Percentiles rank a stretch among this genome's conserved stretches.
These are phyloP conservation scores for Colletotrichum noveboracense DNA, from an alignment of 2,329 filamentous ascomycete species.

Conservation along the genomic window DNA sequence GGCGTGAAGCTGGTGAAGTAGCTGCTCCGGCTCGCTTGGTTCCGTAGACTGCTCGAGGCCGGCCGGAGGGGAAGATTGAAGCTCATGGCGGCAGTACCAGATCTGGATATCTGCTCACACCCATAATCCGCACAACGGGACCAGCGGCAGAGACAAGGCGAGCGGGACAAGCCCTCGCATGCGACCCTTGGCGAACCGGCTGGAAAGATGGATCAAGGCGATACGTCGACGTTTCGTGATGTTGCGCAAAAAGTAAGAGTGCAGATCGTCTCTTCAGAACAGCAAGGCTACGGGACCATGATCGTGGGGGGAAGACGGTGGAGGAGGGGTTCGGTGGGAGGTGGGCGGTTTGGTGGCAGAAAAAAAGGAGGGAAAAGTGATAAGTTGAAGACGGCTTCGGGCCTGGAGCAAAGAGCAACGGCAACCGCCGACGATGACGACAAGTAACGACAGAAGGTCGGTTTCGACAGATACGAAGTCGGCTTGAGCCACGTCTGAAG, in stretches of 20 bases:
- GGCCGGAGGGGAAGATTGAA: slow-evolving; percentile 57
- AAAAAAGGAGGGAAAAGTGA: slow-evolving; percentile 16
- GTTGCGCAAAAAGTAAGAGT: background rate
- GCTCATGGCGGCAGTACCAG: slow-evolving; percentile 43
- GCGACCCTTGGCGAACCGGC: background rate
- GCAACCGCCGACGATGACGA: slow-evolving; percentile 9
- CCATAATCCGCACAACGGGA: slow-evolving; percentile 12
- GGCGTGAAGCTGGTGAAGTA: slow-evolving; percentile 62
- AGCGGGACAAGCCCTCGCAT: slow-evolving; percentile 15
- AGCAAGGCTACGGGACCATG: slow-evolving; percentile 20
- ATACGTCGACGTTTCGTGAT: background rate
- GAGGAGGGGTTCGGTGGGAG: slow-evolving; percentile 17
- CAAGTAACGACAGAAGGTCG: background rate
- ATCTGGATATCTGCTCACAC: slow-evolving; percentile 9
- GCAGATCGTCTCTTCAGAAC: slow-evolving; percentile 13
- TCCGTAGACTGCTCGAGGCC: slow-evolving; percentile 51
- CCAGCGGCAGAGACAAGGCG: background rate
- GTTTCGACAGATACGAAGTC: background rate
- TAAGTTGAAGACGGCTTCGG: background rate
- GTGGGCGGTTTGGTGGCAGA: slow-evolving; percentile 8
- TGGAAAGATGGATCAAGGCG: background rate
- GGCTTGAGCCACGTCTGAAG: slow-evolving; percentile 14
- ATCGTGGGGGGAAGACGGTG: slow-evolving; percentile 10
- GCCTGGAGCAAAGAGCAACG: background rate
- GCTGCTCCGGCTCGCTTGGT: slow-evolving; percentile 60